phyloP scores from a whole-genome alignment of 305 asterid genomes.

The Plantago coronopus region DNA sequence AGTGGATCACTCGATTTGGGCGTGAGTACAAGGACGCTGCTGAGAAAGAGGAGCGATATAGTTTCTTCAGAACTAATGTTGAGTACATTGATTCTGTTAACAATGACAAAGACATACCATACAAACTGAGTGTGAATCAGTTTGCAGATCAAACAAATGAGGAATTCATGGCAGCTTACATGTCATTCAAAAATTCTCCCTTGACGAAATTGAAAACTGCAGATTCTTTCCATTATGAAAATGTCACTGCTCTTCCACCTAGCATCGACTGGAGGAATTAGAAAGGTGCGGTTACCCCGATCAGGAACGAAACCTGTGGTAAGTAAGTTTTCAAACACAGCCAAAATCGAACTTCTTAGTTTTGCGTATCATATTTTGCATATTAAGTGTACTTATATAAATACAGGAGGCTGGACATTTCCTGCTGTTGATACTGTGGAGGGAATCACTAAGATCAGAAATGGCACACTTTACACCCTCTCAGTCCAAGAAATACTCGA shows the following conservation, averaged over 20 bases:
- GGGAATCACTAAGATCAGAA: conserved; percentile 34
- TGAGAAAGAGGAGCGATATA: conserved; percentile 30
- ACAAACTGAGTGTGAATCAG: conserved; percentile 31
- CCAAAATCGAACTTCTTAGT: too few relatives aligned
- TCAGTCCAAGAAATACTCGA: conserved; percentile 46
- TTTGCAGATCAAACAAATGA: conserved; percentile 37
- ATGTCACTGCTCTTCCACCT: conserved; percentile 31
- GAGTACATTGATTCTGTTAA: conserved; percentile 32
- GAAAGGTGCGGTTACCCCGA: conserved; percentile 48
- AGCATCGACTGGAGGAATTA: conserved; percentile 48
- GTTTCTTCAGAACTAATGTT: conserved; percentile 30
- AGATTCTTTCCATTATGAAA: conserved; percentile 29
- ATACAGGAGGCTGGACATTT: conserved; percentile 25
- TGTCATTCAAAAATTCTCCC: conserved; percentile 22
- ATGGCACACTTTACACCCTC: conserved; percentile 29
- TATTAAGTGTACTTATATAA: not conserved
- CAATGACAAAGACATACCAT: conserved; percentile 19
- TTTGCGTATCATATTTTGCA: not conserved
- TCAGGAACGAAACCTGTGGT: conserved; percentile 55
- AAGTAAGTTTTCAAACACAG: conserved; percentile 21
- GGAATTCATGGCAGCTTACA: conserved; percentile 33
- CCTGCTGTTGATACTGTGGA: conserved; percentile 41
- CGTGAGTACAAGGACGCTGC: conserved; percentile 28
- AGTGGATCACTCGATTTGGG: conserved; percentile 29
- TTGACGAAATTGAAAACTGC: not conserved